These are phyloP conservation scores for Musa beccarii DNA, from an alignment of 176 grass and related monocot species.

Conservation along the genomic window DNA sequence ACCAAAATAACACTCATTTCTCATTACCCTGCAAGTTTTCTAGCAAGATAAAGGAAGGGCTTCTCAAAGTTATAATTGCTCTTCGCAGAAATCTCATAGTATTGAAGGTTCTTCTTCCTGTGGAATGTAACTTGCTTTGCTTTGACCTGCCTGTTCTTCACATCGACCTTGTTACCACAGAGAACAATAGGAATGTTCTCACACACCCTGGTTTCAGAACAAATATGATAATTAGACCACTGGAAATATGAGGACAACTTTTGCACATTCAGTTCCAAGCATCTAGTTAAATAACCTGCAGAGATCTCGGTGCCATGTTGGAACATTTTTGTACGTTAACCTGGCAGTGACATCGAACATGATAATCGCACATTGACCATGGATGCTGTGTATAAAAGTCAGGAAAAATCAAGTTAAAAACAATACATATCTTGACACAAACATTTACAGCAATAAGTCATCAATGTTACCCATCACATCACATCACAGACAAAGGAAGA, in stretches of 20 bases:
- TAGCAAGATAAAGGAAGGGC: conserved; percentile 35
- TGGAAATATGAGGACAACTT: background rate
- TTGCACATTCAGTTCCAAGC: background rate
- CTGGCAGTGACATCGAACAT: conserved; percentile 40
- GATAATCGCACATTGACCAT: conserved; percentile 44
- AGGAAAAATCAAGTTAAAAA: background rate
- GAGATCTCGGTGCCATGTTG: conserved; percentile 38
- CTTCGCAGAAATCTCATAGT: conserved; percentile 43
- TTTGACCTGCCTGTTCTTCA: conserved; percentile 39
- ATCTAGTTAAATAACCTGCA: conserved; percentile 18
- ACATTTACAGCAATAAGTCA: background rate
- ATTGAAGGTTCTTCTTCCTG: conserved; percentile 43
- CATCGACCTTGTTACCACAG: conserved; percentile 38
- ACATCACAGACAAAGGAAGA: no score
- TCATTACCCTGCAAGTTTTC: conserved; percentile 38
- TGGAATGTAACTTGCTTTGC: conserved; percentile 42
- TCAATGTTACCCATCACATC: background rate
- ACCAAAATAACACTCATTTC: background rate
- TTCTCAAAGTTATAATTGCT: conserved; percentile 43
- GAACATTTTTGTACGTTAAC: conserved; percentile 39
- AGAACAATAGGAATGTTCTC: conserved; percentile 41
- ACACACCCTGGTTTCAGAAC: conserved; percentile 23
- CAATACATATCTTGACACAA: background rate
- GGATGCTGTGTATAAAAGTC: conserved; percentile 19
- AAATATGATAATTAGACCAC: background rate